Conservation (phyloP, 106 monocot genomes). For the Cymbidium sinense region DNA sequence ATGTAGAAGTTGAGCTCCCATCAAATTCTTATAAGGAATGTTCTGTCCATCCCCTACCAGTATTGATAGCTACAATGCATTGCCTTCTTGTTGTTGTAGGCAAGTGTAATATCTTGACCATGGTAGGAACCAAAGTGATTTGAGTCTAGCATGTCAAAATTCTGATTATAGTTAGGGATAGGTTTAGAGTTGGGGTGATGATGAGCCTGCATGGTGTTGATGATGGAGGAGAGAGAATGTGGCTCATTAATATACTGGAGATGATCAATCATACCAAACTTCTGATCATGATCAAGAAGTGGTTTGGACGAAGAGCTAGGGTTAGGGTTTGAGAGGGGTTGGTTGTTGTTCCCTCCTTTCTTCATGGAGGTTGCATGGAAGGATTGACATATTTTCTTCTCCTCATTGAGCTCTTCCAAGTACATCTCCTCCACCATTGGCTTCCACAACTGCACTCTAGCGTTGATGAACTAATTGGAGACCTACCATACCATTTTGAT, state of each 20-base stretch:
- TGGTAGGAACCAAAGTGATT: conserved; percentile 16
- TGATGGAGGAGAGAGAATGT: conserved; percentile 29
- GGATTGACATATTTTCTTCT: conserved; percentile 2
- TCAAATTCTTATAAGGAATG: conserved; percentile 35
- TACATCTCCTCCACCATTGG: conserved; percentile 99
- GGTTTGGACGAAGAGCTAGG: conserved; percentile 14
- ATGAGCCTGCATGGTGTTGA: background rate
- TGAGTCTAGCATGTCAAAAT: conserved; percentile 2
- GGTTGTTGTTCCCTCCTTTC: background rate
- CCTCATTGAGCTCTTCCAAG: conserved; percentile 65
- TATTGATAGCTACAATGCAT: conserved; percentile 25
- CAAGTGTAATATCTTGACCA: conserved; percentile 26
- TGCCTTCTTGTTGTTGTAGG: conserved; percentile 26
- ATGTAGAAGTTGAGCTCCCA: no score
- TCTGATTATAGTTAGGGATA: background rate
- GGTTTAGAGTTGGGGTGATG: background rate
- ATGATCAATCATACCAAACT: no score
- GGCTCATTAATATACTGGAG: background rate
- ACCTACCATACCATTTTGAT: background rate
- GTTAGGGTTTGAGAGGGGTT: background rate
- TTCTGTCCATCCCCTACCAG: conserved; percentile 30
- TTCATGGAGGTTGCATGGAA: background rate
- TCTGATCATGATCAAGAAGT: background rate
- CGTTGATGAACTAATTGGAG: no score
- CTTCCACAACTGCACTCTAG: no score